Conservation (phyloP, 352 stramenopile species). For the Blastocystis sp. region DNA sequence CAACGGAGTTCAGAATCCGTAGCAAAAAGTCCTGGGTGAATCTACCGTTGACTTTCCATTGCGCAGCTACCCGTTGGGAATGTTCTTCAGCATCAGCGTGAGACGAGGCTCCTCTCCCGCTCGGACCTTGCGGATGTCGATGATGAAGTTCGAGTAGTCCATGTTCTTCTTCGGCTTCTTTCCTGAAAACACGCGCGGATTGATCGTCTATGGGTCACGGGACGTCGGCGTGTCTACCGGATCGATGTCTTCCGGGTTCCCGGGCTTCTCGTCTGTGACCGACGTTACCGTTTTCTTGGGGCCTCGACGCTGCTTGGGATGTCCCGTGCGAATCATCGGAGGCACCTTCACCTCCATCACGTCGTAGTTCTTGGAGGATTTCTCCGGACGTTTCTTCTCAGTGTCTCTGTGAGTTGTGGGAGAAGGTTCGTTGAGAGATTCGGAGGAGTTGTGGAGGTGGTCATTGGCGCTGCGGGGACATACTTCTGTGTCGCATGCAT, state of each 20-base stretch:
- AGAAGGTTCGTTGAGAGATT: too few species aligned
- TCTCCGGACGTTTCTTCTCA: too few species aligned
- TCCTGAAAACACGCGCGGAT: constrained; percentile 42
- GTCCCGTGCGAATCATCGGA: not conserved
- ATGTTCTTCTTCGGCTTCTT: constrained; percentile 55
- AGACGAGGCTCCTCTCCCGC: constrained; percentile 78
- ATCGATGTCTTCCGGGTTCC: constrained; percentile 54
- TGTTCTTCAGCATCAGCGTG: constrained; percentile 98
- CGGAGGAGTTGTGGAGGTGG: too few species aligned
- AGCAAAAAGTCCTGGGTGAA: constrained; percentile 94
- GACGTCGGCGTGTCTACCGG: not conserved
- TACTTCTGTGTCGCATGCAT: too few species aligned
- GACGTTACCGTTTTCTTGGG: not conserved
- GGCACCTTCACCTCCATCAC: constrained; percentile 3
- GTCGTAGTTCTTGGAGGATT: too few species aligned
- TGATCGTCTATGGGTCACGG: constrained; percentile 33
- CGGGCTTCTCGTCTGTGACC: not conserved
- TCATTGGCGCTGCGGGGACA: too few species aligned
- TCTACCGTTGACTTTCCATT: not conserved
- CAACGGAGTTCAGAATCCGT: constrained; percentile 82
- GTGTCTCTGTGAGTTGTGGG: too few species aligned
- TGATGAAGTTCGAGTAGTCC: constrained; percentile 45
- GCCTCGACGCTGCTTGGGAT: not conserved
- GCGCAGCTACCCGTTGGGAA: constrained; percentile 92
- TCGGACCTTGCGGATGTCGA: constrained; percentile 19